Conservation (phyloP, 495 filamentous ascomycete species). For the Penicillium chermesinum region DNA sequence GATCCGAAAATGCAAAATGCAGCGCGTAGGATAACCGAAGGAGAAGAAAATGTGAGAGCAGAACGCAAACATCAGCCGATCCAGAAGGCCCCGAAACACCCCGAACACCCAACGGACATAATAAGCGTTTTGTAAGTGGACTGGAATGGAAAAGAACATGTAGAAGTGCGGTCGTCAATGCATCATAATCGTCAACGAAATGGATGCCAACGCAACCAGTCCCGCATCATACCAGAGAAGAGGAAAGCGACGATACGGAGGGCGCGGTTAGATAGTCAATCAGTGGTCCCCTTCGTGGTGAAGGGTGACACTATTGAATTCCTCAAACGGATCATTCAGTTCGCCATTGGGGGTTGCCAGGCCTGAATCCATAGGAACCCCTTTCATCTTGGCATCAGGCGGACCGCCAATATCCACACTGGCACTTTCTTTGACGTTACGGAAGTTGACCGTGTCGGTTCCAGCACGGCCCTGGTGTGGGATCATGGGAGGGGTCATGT, state of each 20-base stretch:
- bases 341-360: conserved; percentile 81
- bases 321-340: conserved; percentile 89
- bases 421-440: conserved; percentile 94
- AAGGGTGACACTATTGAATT: conserved; percentile 97
- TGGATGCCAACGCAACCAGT: conserved; percentile 25
- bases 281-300: conserved; percentile 84
- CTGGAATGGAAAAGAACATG: conserved; percentile 7
- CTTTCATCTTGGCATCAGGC: conserved; percentile 53
- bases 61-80: conserved; percentile 17
- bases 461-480: conserved; percentile 80
- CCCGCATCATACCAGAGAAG: conserved; percentile 14
- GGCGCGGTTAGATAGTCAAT: conserved; percentile 7
- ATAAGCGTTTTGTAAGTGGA: conserved; percentile 13
- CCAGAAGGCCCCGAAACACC: conserved; percentile 21
- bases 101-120: conserved; percentile 21
- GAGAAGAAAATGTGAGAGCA: conserved; percentile 2
- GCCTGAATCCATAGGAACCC: conserved; percentile 80
- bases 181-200: conserved; percentile 37
- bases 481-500: conserved; percentile 98
- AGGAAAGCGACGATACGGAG: conserved; percentile 12
- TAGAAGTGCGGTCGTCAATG: conserved; percentile 33
- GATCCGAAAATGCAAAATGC: conserved; percentile 18
- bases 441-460: conserved; percentile 92
- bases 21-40: conserved; percentile 10
- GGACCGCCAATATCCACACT: conserved; percentile 81